These are phyloP conservation scores for Fragaria iinumae DNA, from an alignment of 306 rosid genomes.

Conservation along the genomic window DNA sequence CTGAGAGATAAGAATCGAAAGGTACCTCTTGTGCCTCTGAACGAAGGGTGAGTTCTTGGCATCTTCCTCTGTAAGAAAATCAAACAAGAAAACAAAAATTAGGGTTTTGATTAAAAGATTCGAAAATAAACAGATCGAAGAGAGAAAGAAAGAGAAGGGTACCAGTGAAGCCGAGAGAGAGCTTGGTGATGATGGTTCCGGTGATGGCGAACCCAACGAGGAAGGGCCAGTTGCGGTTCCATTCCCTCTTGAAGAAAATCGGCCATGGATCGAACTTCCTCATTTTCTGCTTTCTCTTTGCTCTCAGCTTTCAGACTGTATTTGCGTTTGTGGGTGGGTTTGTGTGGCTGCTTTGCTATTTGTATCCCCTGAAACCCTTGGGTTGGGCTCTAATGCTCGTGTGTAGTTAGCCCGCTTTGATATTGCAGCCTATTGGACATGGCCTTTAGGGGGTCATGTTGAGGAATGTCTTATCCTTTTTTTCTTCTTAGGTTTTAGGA, in stretches of 20 bases:
- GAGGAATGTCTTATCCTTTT: too few relatives aligned
- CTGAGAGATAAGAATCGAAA: background rate
- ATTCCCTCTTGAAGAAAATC: conserved; percentile 83
- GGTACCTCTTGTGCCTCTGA: conserved; percentile 67
- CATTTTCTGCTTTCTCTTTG: conserved; percentile 29
- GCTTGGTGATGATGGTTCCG: conserved; percentile 63
- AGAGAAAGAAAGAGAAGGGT: background rate
- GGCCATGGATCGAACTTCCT: conserved; percentile 89
- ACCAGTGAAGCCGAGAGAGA: conserved; percentile 71
- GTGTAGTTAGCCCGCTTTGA: background rate
- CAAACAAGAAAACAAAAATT: background rate
- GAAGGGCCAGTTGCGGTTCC: conserved; percentile 88
- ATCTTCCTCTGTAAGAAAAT: conserved; percentile 64
- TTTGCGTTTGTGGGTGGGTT: background rate
- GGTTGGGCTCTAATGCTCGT: background rate
- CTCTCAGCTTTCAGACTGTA: background rate
- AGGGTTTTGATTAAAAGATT: background rate
- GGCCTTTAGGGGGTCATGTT: too few relatives aligned
- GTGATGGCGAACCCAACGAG: conserved; percentile 79
- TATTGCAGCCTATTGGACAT: background rate
- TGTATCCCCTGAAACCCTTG: conserved; percentile 2
- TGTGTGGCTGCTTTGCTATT: background rate
- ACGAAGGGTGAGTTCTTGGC: conserved; percentile 70
- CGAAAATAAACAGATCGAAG: background rate
- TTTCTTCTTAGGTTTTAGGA: too few relatives aligned